Base-by-base conservation (phyloP, 306 rosid genomes). In the Hippophae tibetana region DNA sequence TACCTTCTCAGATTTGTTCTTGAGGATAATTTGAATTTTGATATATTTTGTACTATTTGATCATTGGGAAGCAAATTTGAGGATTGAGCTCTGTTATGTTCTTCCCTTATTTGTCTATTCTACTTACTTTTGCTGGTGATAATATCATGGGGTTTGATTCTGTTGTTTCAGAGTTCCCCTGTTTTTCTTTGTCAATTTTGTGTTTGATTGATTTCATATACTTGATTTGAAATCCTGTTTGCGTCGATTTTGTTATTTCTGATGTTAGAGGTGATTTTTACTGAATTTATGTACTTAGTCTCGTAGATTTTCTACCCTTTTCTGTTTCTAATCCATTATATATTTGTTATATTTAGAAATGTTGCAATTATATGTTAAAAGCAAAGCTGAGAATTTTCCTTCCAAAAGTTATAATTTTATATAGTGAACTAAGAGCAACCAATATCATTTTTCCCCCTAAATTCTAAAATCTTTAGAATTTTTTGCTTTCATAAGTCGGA, bases 291-390 rank as follows among this genome's bases (percentile, higher is more conserved):
- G 27, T 45, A 2, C 27, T 18, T 25, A 3, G n/a, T 8, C 47
- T 47, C 5, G 10, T 50, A 26, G 26, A 13, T 13, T 12, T 42
- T 52, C 10, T 47, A 10, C 43, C 41, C 6, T 23, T 3, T 13
- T 52, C 23, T 18, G 14, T 7, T 58, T 70, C 59, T 38, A 14
- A 12, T 66, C 11, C 7, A 41, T 70, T 43, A 7, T 31, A 46
- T 52, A 13, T 41, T 18, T n/a, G 26, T 41, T 13, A 1, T 45
- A 63, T 10, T 46, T 67, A 2, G 42, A 45, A 52, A 43, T 53
- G 41, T 27, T 54, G 48, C 7, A n/a, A 5, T 41, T n/a, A 10
- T 25, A 23, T 27, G 27, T 10, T 9, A 13, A 44, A 53, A 31
- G 8, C 26, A 38, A 18, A 14, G 10, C 44, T 14, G 10, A 0